phyloP scores from a whole-genome alignment of 1,139 yeast genomes.

The Scheffersomyces stambukii region DNA sequence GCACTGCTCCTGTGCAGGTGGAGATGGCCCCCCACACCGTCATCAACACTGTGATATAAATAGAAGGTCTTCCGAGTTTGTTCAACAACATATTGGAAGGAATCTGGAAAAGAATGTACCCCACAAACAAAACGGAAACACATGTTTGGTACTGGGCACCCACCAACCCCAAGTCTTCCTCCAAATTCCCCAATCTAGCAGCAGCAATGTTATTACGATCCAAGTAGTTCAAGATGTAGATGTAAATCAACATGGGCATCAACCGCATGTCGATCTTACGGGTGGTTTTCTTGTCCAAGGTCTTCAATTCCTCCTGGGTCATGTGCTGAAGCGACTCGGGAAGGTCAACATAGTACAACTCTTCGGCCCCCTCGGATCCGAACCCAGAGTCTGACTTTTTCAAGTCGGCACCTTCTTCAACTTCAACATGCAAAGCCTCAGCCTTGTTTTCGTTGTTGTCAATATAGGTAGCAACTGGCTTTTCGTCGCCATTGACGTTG shows the following conservation, averaged over 20 bases:
- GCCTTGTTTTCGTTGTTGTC: constrained; percentile 7
- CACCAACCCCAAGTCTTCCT: constrained; percentile 43
- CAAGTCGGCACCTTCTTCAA: constrained; percentile 1
- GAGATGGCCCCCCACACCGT: constrained; percentile 50
- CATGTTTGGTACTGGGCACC: constrained; percentile 53
- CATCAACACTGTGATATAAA: constrained; percentile 49
- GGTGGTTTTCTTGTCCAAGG: constrained; percentile 36
- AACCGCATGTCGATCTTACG: constrained; percentile 51
- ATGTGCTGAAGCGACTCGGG: constrained; percentile 33
- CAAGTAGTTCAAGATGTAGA: constrained; percentile 51
- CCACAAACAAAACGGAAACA: constrained; percentile 56
- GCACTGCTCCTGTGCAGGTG: constrained; percentile 33
- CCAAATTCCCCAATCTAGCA: constrained; percentile 57
- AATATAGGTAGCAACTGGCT: constrained; percentile 5
- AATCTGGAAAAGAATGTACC: constrained; percentile 58
- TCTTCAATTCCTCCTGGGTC: constrained; percentile 32
- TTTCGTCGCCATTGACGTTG: too few relatives aligned
- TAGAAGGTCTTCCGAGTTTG: constrained; percentile 47
- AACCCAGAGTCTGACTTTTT: constrained; percentile 5
- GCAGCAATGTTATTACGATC: constrained; percentile 62
- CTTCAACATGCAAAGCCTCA: constrained; percentile 7
- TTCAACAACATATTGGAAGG: constrained; percentile 50
- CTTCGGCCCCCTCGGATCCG: constrained; percentile 3
- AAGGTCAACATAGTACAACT: constrained; percentile 11
- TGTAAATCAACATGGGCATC: constrained; percentile 51